Base-by-base conservation (phyloP, 768 basidiomycete species). In the Cyathus striatus region DNA sequence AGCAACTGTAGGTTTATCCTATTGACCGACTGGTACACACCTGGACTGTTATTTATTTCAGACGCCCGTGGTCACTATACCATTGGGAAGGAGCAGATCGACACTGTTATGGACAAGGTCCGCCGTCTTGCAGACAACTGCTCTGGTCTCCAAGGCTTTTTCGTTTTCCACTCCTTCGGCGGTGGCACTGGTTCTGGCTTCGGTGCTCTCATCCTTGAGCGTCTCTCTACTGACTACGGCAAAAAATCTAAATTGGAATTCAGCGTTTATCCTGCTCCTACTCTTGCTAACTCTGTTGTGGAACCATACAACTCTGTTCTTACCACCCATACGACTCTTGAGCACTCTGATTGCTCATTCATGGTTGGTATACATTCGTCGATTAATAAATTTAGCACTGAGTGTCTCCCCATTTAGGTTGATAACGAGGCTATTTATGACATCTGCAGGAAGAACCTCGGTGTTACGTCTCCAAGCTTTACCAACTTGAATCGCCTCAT, bases 261-360 rank as follows among this genome's bases (percentile, higher is more conserved):
- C 71, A 86, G 89, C 52, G 92, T 97, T 38, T 97, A 96, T 73
- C 95, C 95, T 42, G 92, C 93, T 4, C 93, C 91, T 39, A 89
- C 88, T 54, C 76, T 93, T 66, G 87, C 90, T 38, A 96, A 85
- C 70, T 97, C 95, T 25, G 88, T 98, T 48, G 96, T 99, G 34
- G 96, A 99, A 68, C 96, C 96, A 2, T 99, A 99, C 75, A 99
- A 99, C 78, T 88, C 89, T 1, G 88, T 96, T 41, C 75, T 99
- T 49, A 98, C 96, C 38, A 99, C 96, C 38, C 96, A 99, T 67
- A 97, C 96, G 33, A 98, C 96, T 44, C 84, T 98, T 45, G 96
- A 98, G 67, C 96, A 99, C 70, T 96, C 96, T n/a, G 96, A 99
- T 72, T 99, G 96, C 67, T 97, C 96, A 26, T 99, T 99, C 78